Conservation (phyloP, 495 filamentous ascomycete genomes). For the Neurospora sp. region DNA sequence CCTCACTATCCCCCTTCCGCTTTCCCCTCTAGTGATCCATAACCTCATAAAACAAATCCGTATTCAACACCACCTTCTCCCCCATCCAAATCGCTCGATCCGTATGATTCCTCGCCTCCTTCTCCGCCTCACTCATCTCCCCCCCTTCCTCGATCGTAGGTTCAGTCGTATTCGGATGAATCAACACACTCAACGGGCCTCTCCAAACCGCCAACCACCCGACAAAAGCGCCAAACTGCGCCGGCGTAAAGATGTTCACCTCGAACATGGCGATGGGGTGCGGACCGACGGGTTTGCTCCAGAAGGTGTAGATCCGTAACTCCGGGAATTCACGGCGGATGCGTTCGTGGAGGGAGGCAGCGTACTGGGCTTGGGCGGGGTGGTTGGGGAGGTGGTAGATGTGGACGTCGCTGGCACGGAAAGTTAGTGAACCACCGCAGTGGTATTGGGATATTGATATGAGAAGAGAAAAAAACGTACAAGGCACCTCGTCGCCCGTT, state of each 20-base stretch:
- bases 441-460: not conserved
- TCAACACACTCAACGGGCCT: constrained; percentile 65
- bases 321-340: constrained; percentile 83
- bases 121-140: constrained; percentile 18
- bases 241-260: constrained; percentile 76
- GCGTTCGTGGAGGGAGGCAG: constrained; percentile 14
- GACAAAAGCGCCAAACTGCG: constrained; percentile 81
- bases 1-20: not conserved
- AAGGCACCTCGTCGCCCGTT: constrained; percentile 51
- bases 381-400: constrained; percentile 70
- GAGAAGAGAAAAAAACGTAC: constrained; percentile 25
- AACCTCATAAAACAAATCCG: constrained; percentile 44
- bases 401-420: constrained; percentile 55
- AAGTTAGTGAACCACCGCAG: not conserved
- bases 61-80: constrained; percentile 57
- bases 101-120: constrained; percentile 56
- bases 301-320: constrained; percentile 70
- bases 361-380: constrained; percentile 51
- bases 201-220: constrained; percentile 77
- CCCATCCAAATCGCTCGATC: constrained; percentile 83
- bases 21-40: not conserved
- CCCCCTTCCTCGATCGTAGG: not conserved
- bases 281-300: constrained; percentile 68
- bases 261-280: constrained; percentile 87
- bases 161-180: constrained; percentile 70